Percentiles rank a stretch among this genome's conserved stretches.
phyloP scores from a whole-genome alignment of 768 basidiomycete species.

The Aureoboletus auriporus region DNA sequence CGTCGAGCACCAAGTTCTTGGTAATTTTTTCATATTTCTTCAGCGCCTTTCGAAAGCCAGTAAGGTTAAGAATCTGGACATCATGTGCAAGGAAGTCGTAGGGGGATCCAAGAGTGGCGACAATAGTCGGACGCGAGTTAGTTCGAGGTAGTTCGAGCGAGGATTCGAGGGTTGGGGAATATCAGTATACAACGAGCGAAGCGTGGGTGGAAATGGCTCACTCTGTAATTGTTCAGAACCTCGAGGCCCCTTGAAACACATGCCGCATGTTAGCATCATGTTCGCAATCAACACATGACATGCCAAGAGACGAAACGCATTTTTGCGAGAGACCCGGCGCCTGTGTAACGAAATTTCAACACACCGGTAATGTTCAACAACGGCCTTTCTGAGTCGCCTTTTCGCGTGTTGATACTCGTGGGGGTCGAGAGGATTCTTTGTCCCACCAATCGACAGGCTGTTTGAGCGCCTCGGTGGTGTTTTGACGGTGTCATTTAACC shows the following conservation, averaged over 20 bases:
- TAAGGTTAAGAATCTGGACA: conserved; percentile 74
- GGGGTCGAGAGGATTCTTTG: conserved; percentile 44
- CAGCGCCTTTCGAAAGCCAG: conserved; percentile 82
- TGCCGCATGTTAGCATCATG: conserved; percentile 5
- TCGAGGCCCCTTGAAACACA: conserved; percentile 59
- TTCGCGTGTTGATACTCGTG: conserved; percentile 80
- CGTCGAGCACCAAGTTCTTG: conserved; percentile 66
- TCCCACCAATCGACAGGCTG: neutral
- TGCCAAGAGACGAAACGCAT: neutral
- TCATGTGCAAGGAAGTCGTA: neutral
- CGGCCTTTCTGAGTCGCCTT: conserved; percentile 77
- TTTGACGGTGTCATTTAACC: neutral
- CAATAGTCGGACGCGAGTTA: neutral
- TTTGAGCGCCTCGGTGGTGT: neutral
- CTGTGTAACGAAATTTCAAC: neutral
- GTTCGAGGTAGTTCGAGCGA: neutral
- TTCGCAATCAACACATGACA: neutral
- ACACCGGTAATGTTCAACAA: conserved; percentile 77
- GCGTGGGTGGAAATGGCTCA: conserved; percentile 19
- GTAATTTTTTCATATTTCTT: conserved; percentile 86
- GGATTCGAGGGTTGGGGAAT: neutral
- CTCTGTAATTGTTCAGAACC: conserved; percentile 85
- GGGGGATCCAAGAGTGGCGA: neutral
- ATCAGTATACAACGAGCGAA: neutral
- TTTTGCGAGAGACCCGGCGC: too few species aligned